A percentile compares a stretch with the other conserved stretches of the same genome.
Conservation (phyloP, 1,284 basidiomycete species). For the Cerioporus squamosus region DNA sequence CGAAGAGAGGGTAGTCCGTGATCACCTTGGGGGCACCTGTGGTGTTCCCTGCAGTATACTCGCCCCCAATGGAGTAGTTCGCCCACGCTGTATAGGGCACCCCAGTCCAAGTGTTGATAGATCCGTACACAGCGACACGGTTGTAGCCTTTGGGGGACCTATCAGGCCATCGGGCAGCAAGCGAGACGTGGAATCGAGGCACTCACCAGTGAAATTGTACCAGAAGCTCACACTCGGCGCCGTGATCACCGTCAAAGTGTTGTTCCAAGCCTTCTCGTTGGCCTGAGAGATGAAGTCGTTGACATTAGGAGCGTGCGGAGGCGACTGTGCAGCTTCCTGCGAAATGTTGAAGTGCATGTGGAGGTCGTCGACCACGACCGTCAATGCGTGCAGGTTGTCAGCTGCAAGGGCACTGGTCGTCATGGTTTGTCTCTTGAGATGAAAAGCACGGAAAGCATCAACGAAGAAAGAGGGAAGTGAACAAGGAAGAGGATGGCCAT, state of each 20-base stretch:
- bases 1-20: constrained; percentile 1
- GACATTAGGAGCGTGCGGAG: not conserved
- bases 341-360: not conserved
- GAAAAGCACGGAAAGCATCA: too few relatives aligned
- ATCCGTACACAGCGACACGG: constrained; percentile 1
- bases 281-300: not conserved
- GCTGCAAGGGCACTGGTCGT: not conserved
- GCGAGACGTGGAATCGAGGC: too few relatives aligned
- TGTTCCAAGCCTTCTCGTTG: not conserved
- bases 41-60: not conserved
- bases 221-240: not conserved
- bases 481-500: not conserved
- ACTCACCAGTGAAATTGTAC: constrained; percentile 3
- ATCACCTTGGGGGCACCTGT: not conserved
- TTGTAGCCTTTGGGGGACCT: not conserved
- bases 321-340: not conserved
- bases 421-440: not conserved
- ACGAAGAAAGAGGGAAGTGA: not conserved
- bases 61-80: not conserved
- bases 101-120: not conserved
- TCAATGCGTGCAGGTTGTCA: not conserved
- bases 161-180: too few relatives aligned
- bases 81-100: not conserved
- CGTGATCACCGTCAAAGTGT: not conserved
- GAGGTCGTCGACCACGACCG: constrained; percentile 1